Conservation (phyloP, 2,329 filamentous ascomycete species). For the Huntiella decipiens region DNA sequence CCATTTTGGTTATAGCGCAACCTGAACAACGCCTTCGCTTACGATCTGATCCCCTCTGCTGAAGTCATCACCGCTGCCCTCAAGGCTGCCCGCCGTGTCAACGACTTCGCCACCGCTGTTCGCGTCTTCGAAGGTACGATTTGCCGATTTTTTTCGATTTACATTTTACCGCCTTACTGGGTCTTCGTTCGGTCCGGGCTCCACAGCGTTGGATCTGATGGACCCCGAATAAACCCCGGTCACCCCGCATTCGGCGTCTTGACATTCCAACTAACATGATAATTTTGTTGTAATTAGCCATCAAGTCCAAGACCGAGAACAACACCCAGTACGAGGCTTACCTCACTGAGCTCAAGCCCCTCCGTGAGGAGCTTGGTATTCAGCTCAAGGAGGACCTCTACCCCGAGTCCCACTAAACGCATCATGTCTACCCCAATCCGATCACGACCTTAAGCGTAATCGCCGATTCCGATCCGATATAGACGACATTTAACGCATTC, state of each 20-base stretch:
- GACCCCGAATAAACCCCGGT: conserved; percentile 4
- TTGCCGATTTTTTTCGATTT: background rate
- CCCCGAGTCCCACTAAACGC: conserved; percentile 39
- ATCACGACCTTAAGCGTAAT: background rate
- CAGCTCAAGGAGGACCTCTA: conserved; percentile 84
- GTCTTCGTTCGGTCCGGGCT: background rate
- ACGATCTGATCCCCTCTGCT: conserved; percentile 94
- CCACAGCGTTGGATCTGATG: background rate
- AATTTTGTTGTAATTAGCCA: conserved; percentile 35
- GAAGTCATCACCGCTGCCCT: conserved; percentile 81
- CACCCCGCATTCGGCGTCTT: background rate
- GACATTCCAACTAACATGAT: background rate
- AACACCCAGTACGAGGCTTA: conserved; percentile 93
- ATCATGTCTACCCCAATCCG: conserved; percentile 1
- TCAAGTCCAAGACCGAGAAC: conserved; percentile 99
- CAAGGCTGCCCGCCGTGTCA: conserved; percentile 84
- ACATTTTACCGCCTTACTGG: background rate
- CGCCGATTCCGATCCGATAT: background rate
- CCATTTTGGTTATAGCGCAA: conserved; percentile 42
- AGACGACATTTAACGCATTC: background rate
- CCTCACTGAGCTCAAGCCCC: conserved; percentile 75
- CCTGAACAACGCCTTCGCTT: conserved; percentile 98
- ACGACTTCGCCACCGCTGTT: conserved; percentile 96
- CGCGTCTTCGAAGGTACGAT: conserved; percentile 89
- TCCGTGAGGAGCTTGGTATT: conserved; percentile 87